Evolutionary conservation across 805 yeast genomes (phyloP).

Genomic region (Cyberlindnera sargentensis): DNA sequence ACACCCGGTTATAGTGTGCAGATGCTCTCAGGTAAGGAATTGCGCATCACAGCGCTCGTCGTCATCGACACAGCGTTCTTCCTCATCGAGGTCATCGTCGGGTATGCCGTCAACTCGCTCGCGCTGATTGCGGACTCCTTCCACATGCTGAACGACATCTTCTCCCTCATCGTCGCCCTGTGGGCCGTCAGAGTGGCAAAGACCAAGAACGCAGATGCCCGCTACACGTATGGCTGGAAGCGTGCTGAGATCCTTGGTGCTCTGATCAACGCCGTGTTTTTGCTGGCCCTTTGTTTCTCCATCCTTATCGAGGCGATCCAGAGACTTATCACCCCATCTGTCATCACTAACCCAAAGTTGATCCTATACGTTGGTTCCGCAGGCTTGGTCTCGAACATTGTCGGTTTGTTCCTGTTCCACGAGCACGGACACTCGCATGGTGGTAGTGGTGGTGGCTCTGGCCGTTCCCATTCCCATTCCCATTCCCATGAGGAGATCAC

Average conservation of each 20-base stretch:
- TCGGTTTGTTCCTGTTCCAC: constrained; percentile 84
- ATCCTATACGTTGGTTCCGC: constrained; percentile 76
- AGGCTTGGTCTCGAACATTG: constrained; percentile 75
- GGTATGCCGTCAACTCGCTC: constrained; percentile 87
- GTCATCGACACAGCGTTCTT: constrained; percentile 76
- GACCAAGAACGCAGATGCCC: constrained; percentile 72
- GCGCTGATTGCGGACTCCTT: constrained; percentile 95
- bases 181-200: constrained; percentile 96
- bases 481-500: background rate
- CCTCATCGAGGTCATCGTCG: constrained; percentile 75
- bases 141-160: constrained; percentile 94
- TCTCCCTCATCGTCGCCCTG: constrained; percentile 80
- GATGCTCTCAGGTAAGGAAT: constrained; percentile 39
- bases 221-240: constrained; percentile 96
- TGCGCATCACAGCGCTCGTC: constrained; percentile 65
- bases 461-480: constrained; percentile 23
- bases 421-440: constrained; percentile 64
- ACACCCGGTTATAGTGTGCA: too few relatives aligned
- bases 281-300: constrained; percentile 86
- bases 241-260: constrained; percentile 97
- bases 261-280: constrained; percentile 83
- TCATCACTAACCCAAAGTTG: constrained; percentile 73
- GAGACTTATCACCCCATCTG: constrained; percentile 75
- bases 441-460: constrained; percentile 33
- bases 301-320: constrained; percentile 90